Conservation (phyloP, 2,329 filamentous ascomycete species). For the Trichoderma gracile region DNA sequence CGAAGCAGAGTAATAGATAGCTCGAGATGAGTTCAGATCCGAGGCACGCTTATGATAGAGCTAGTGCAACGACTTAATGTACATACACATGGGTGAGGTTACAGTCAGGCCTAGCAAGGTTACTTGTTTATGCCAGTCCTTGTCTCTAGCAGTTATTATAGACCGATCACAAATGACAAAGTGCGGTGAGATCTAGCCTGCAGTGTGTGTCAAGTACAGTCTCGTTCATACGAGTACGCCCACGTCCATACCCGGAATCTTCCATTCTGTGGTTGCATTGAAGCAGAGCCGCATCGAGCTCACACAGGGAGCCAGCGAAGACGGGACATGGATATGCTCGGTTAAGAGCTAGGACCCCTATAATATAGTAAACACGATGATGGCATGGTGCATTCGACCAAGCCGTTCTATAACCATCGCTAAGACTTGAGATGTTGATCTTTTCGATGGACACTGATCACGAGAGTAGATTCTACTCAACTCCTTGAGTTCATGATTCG, state of each 20-base stretch:
- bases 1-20: background rate
- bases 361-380: background rate
- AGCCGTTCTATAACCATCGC: background rate
- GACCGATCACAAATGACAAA: constrained; percentile 15
- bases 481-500: no score
- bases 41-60: background rate
- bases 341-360: background rate
- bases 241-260: background rate
- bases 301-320: background rate
- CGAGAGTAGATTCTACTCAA: no score
- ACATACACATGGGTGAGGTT: background rate
- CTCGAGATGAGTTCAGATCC: background rate
- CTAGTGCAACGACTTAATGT: background rate
- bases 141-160: background rate
- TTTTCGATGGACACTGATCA: no score
- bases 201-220: background rate
- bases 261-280: background rate
- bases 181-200: constrained; percentile 18
- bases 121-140: background rate
- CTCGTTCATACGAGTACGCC: background rate
- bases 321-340: background rate
- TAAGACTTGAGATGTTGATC: no score
- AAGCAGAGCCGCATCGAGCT: background rate
- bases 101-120: background rate
- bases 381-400: background rate